Conservation (phyloP, 139 green algal genomes). For the Asterochloris erici region DNA sequence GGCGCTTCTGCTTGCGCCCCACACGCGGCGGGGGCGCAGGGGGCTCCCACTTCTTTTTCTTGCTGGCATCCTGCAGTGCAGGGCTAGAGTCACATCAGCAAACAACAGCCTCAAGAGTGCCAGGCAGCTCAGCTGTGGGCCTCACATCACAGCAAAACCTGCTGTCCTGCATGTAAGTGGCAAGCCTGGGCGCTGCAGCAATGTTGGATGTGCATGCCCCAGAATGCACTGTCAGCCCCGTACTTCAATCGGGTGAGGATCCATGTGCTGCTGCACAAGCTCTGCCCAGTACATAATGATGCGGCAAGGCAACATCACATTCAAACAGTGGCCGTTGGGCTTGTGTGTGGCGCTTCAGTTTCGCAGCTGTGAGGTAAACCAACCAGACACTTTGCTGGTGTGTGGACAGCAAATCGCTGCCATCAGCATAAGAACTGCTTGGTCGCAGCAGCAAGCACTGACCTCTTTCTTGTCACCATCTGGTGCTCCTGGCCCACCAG, state of each 20-base stretch:
- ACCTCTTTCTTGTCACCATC: slow-evolving; percentile 28
- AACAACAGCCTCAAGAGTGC: too few relatives aligned
- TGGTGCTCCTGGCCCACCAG: slow-evolving; percentile 2
- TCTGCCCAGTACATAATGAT: too few relatives aligned
- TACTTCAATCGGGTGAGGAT: too few relatives aligned
- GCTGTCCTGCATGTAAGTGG: neutral
- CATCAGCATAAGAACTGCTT: neutral
- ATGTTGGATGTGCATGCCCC: too few relatives aligned
- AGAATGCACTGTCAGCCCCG: too few relatives aligned
- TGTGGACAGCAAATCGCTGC: neutral
- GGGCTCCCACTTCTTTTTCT: slow-evolving; percentile 98
- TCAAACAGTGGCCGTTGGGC: too few relatives aligned
- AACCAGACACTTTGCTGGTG: neutral
- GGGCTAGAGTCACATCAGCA: too few relatives aligned
- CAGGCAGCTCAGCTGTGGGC: neutral
- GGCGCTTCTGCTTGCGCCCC: slow-evolving; percentile 87
- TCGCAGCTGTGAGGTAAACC: neutral
- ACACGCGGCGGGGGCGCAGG: slow-evolving; percentile 89
- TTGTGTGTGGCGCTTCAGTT: too few relatives aligned
- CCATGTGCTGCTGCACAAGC: too few relatives aligned
- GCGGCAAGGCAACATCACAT: too few relatives aligned
- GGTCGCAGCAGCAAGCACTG: neutral
- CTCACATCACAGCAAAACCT: neutral
- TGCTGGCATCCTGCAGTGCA: slow-evolving; percentile 39
- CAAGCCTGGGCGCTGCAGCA: neutral